Conservation (phyloP, 495 filamentous ascomycete genomes). For the Emericellopsis terricola region DNA sequence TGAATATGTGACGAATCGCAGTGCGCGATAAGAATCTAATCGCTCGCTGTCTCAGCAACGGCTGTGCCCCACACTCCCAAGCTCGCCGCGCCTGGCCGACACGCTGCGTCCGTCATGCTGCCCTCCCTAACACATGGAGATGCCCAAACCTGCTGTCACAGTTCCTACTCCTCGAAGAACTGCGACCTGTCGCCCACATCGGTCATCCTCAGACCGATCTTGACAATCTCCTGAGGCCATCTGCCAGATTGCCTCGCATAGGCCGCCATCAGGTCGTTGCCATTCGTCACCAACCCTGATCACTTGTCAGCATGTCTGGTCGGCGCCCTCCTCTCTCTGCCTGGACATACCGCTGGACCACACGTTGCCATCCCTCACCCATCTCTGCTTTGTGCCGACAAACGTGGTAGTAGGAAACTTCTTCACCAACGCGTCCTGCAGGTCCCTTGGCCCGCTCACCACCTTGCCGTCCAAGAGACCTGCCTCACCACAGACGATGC, state of each 20-base stretch:
- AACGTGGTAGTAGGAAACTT: constrained; percentile 26
- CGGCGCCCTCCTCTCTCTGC: no score
- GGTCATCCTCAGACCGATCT: constrained; percentile 27
- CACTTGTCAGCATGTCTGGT: not conserved
- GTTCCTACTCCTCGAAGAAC: constrained; percentile 21
- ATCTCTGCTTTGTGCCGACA: constrained; percentile 27
- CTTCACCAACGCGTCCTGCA: constrained; percentile 23
- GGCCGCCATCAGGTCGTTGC: constrained; percentile 39
- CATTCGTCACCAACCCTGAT: constrained; percentile 42
- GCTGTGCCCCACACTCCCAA: no score
- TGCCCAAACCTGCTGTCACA: no score
- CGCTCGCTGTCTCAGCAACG: not conserved
- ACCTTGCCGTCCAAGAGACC: constrained; percentile 29
- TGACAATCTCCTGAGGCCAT: constrained; percentile 27
- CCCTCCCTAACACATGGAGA: no score
- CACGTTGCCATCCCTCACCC: constrained; percentile 38
- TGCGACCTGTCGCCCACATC: constrained; percentile 31
- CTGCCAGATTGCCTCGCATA: constrained; percentile 26
- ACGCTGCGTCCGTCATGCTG: no score
- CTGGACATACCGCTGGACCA: constrained; percentile 39
- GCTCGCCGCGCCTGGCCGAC: no score
- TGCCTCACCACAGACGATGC: constrained; percentile 26
- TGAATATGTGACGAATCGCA: not conserved
- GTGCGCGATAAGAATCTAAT: not conserved
- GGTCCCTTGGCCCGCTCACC: constrained; percentile 31